Evolutionary conservation across 257 asterid genomes (phyloP), one percentile per base, ranked within the genome.

Genomic region (Dorcoceras hygrometricum): DNA sequence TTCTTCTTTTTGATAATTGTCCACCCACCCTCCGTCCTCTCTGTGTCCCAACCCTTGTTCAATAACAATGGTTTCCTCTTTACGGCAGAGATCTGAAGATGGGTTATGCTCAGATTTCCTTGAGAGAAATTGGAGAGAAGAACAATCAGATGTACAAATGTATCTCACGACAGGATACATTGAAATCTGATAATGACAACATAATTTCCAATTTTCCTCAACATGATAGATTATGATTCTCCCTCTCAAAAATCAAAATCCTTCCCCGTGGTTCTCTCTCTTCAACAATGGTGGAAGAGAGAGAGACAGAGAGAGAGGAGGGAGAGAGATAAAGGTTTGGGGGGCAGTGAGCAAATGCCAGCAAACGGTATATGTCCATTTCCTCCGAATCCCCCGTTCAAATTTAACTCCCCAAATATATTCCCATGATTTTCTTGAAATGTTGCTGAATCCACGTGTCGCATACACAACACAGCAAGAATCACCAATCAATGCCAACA

Each of bases 361-460:
- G 62, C 28, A 46, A 57, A 68, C 73, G 79, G 73, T 46, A 19
- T 46, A 19, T 25, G 61, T 60, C 74, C 73, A 71, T 71, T 77
- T 67, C 80, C 77, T 73, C 63, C 81, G 79, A 76, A 63, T 73
- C 79, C 73, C 75, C 65, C 81, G 73, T 63, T 66, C 62, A 0
- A 43, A 2, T 43, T 43, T 0, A 43, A 43, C 51, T 12, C 19
- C 48, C 19, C 19, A 43, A 6, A 9, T 36, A 2, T 32, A 7
- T 8, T 12, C 16, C 51, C 6, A 14, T 14, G 51, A 43, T 12
- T 43, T 3, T 12, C 51, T 43, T 14, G 6, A 43, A 14, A 43
- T 43, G 19, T 43, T 12, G 51, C 51, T 12, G 51, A 14, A 43
- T 14, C 51, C 19, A 43, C 51, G 51, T 43, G 51, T 43, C 51